Percentiles rank a stretch among this genome's conserved stretches.
phyloP scores from a whole-genome alignment of 2,329 filamentous ascomycete species.

The Neoarthrinium moseri region DNA sequence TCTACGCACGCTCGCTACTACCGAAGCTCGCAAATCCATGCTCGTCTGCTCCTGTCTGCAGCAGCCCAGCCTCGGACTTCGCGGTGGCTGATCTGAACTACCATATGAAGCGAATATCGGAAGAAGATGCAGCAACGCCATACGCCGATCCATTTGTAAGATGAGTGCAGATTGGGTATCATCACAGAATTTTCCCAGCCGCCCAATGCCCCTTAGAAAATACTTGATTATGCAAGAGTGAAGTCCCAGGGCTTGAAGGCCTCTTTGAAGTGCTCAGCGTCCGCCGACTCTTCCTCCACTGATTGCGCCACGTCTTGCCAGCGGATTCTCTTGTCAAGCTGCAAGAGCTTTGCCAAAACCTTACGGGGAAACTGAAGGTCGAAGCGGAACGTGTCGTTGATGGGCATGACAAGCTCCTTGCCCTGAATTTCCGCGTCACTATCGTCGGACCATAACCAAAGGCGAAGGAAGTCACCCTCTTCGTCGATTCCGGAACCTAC shows the following conservation, averaged over 20 bases:
- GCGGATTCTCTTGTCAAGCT: constrained; percentile 72
- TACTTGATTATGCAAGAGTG: constrained; percentile 39
- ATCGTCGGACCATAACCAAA: constrained; percentile 73
- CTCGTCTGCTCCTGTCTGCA: too few species aligned
- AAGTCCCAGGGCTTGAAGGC: constrained; percentile 90
- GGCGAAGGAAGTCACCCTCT: constrained; percentile 70
- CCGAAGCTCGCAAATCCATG: too few species aligned
- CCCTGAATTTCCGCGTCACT: constrained; percentile 57
- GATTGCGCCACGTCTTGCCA: constrained; percentile 86
- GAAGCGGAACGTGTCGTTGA: constrained; percentile 73
- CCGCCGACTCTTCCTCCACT: constrained; percentile 72
- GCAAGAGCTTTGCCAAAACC: constrained; percentile 84
- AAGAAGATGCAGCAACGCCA: constrained; percentile 1
- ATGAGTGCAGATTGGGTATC: constrained; percentile 7
- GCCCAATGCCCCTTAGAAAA: not conserved
- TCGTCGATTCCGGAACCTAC: constrained; percentile 50
- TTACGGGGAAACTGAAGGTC: constrained; percentile 87
- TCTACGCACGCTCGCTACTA: too few species aligned
- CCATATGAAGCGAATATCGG: not conserved
- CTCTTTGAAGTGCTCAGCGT: constrained; percentile 76
- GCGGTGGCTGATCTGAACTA: too few species aligned
- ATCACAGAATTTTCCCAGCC: not conserved
- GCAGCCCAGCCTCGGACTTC: too few species aligned
- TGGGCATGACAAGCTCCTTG: constrained; percentile 70
- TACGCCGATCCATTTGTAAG: constrained; percentile 1